Evolutionary conservation across 2,329 filamentous ascomycete genomes (phyloP).

Genomic region (Alternaria brassicicola): DNA sequence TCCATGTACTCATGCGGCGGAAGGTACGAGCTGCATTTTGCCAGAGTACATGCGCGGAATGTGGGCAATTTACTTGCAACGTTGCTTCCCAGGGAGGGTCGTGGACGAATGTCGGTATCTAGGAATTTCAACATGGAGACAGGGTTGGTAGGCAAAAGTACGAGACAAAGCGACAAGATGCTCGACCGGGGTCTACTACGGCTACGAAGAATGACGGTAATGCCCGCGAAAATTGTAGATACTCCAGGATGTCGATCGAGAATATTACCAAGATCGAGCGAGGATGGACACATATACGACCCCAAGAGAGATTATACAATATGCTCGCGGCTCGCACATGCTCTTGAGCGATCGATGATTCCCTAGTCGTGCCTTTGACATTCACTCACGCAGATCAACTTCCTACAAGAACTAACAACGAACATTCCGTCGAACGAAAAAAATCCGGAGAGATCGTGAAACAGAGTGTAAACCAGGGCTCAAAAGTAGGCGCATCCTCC

Average conservation of each 20-base stretch:
- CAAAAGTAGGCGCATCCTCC: neutral
- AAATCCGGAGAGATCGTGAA: neutral
- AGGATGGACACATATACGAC: neutral
- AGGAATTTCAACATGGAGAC: neutral
- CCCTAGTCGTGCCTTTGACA: neutral
- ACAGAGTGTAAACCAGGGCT: neutral
- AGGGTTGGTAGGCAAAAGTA: neutral
- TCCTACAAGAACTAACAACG: neutral
- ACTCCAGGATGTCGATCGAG: neutral
- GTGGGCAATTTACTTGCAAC: neutral
- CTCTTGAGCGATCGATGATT: neutral
- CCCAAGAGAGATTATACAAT: neutral
- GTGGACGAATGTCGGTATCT: neutral
- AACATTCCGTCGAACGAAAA: neutral
- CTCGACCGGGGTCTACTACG: neutral
- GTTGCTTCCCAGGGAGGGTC: fast-evolving
- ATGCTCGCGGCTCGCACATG: neutral
- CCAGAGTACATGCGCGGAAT: neutral
- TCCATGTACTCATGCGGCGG: neutral
- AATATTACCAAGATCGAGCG: neutral
- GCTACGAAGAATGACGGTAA: neutral
- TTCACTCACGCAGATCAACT: neutral
- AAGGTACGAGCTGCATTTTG: neutral
- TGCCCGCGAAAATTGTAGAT: neutral
- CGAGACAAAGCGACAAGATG: neutral